Conservation (phyloP, 73 alveolate genomes). For the Tetrahymena elliotti region DNA sequence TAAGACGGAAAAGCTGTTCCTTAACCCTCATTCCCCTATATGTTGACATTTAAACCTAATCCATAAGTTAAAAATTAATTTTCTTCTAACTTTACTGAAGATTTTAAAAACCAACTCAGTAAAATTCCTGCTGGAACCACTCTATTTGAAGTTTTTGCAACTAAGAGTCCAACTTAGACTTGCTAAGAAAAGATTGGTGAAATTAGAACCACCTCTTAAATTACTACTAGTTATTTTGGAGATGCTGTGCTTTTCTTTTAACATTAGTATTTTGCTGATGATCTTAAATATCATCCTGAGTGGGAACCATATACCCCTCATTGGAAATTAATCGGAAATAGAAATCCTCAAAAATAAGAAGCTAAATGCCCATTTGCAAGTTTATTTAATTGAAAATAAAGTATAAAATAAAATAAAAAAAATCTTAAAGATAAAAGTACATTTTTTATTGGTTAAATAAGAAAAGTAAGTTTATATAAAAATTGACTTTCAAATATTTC, state of each 20-base stretch:
- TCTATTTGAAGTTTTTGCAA: slow-evolving; percentile 19
- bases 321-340: not conserved
- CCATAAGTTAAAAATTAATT: not conserved
- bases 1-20: slow-evolving; percentile 14
- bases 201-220: not conserved
- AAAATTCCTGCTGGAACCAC: slow-evolving; percentile 2
- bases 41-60: slow-evolving; percentile 13
- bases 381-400: not conserved
- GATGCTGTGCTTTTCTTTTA: slow-evolving; percentile 33
- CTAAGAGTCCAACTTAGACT: not conserved
- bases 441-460: too few relatives aligned
- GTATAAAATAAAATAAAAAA: not conserved
- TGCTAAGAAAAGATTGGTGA: slow-evolving; percentile 15
- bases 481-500: too few relatives aligned
- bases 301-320: slow-evolving; percentile 8
- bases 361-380: not conserved
- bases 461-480: too few relatives aligned
- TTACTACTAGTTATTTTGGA: slow-evolving; percentile 21
- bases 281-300: slow-evolving; percentile 32
- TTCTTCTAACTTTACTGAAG: slow-evolving; percentile 10
- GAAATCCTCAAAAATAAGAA: not conserved
- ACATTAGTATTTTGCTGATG: slow-evolving; percentile 1
- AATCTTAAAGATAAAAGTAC: not conserved
- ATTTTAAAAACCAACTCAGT: not conserved
- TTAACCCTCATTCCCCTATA: slow-evolving; percentile 15